Evolutionary conservation across 23 red algal species (phyloP), one percentile per base, ranked within the genome.

Genomic region (Gracilaria caudata): DNA sequence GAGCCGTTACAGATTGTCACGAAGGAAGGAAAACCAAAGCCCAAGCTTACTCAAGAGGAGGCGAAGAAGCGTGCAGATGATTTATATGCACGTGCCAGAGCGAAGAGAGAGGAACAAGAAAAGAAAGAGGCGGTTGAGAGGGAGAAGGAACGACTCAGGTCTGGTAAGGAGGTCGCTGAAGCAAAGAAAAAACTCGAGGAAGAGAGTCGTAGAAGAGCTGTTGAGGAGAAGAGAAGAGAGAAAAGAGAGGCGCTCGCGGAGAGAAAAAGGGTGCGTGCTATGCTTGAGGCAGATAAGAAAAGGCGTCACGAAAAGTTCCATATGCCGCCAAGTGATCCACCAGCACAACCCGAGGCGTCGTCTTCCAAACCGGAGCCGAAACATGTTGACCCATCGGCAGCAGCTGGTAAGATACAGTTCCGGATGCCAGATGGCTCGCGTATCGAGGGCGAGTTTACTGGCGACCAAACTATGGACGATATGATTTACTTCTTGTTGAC

Each of bases 341-440:
- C 81, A n/a, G 35, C 79, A 29, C 54, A 39, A 30, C 17, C 87
- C 40, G 53, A 40, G 36, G 88, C 88, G 12, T 68, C 57, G n/a
- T 70, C 47, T 46, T 68, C 58, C 32, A 47, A 80, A 33, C 53
- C 77, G 11, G 35, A 74, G 24, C 59, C 80, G 20, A 33, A 49
- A 35, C 26, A 28, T 58, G 23, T 64, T 59, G 56, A 73, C 20
- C 26, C 78, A 36, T 24, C 77, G 40, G 56, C 77, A n/a, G 51
- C 61, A 26, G 79, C 55, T 3, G 92, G 91, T 0, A 77, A 80
- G 20, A 84, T 99, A 59, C 93, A 96, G 73, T 86, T 99, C 30
- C 78, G 97, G 29, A 77, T 99, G 70, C 97, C 97, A 9, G 97
- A 95, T 70, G 97, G 97, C 20, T 73, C 77, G 40, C 66, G 92